Conservation (phyloP, 805 yeast genomes). For the Candida berthetii region DNA sequence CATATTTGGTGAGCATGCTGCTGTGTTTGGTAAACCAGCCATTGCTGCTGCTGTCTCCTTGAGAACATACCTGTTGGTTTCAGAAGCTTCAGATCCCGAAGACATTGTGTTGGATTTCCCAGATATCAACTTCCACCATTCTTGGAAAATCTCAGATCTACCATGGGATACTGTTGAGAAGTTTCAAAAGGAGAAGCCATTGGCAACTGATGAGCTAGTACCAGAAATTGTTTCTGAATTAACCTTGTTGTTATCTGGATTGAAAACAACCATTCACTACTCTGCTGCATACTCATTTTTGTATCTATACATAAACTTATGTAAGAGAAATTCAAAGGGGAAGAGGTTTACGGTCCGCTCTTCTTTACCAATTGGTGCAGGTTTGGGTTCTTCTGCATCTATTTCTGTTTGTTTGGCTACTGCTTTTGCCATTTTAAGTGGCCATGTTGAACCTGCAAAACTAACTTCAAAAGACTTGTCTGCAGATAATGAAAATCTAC, state of each 20-base stretch:
- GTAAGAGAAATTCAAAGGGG: constrained; percentile 41
- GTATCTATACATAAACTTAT: constrained; percentile 62
- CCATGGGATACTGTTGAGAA: constrained; percentile 46
- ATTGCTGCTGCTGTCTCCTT: constrained; percentile 91
- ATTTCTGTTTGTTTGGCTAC: constrained; percentile 78
- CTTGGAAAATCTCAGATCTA: constrained; percentile 56
- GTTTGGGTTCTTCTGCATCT: constrained; percentile 92
- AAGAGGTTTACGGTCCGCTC: constrained; percentile 65
- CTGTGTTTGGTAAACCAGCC: constrained; percentile 89
- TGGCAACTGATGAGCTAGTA: constrained; percentile 47
- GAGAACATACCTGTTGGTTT: constrained; percentile 72
- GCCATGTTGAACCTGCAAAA: constrained; percentile 31
- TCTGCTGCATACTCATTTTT: constrained; percentile 80
- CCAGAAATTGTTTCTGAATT: constrained; percentile 51
- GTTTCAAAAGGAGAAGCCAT: constrained; percentile 14
- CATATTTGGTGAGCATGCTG: constrained; percentile 95
- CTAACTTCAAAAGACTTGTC: constrained; percentile 27
- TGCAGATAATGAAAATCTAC: constrained; percentile 34
- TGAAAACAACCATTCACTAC: constrained; percentile 55
- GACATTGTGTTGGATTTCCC: constrained; percentile 69
- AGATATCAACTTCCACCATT: constrained; percentile 61
- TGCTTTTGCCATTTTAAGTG: constrained; percentile 60
- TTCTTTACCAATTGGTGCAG: constrained; percentile 93
- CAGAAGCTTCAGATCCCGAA: constrained; percentile 32
- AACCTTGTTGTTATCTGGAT: constrained; percentile 33